Evolutionary conservation across 2,329 filamentous ascomycete species (phyloP).

Genomic region (Penicillium olsonii): DNA sequence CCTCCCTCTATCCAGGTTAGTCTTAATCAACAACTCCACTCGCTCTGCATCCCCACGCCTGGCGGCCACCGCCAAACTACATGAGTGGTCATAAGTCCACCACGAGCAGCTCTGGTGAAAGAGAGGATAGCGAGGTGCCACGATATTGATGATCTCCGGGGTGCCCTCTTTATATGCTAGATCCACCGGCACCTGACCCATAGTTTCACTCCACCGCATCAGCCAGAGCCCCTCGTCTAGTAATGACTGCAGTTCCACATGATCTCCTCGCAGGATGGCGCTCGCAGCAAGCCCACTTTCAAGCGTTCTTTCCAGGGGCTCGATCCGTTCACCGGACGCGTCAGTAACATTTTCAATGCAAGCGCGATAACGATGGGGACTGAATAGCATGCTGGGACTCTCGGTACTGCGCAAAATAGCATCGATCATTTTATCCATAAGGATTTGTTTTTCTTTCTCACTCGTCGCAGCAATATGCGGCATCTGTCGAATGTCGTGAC

Average conservation of each 20-base stretch:
- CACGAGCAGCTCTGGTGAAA: not conserved
- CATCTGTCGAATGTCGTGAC: not conserved
- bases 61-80: not conserved
- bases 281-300: not conserved
- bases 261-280: not conserved
- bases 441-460: not conserved
- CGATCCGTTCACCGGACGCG: not conserved
- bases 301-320: not conserved
- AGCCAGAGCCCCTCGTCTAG: not conserved
- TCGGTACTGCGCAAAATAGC: not conserved
- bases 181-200: not conserved
- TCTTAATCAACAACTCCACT: not conserved
- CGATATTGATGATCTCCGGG: not conserved
- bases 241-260: not conserved
- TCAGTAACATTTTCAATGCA: not conserved
- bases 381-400: not conserved
- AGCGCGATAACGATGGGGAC: not conserved
- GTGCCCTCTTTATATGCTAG: not conserved
- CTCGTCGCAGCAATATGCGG: not conserved
- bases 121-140: not conserved
- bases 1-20: not conserved
- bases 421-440: not conserved
- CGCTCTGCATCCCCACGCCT: not conserved
- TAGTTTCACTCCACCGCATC: not conserved
- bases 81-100: not conserved